Percentiles rank a stretch among this genome's conserved stretches.
These are phyloP conservation scores for Lophiostoma macrostomum DNA, from an alignment of 495 filamentous ascomycete genomes.

Conservation along the genomic window DNA sequence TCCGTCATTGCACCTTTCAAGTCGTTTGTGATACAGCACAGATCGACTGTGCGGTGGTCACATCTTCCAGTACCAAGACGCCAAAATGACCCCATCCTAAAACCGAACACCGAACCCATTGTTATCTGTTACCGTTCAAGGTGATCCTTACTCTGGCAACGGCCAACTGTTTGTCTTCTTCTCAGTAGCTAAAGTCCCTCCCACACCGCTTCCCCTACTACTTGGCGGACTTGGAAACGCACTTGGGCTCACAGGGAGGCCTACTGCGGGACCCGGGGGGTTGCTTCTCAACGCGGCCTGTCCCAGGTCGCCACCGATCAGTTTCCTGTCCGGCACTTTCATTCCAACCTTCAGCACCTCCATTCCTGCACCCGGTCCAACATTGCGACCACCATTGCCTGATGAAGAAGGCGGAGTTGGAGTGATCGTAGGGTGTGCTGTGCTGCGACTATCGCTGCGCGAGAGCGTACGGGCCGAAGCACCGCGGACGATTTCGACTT, in stretches of 20 bases:
- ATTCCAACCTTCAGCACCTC: constrained; percentile 18
- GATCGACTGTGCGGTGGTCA: too few relatives aligned
- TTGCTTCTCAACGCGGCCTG: constrained; percentile 18
- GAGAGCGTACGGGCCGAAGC: neutral
- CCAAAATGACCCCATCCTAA: too few relatives aligned
- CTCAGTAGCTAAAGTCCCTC: neutral
- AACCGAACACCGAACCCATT: too few relatives aligned
- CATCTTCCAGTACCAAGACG: too few relatives aligned
- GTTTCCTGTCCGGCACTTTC: constrained; percentile 14
- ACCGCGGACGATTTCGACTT: constrained; percentile 24
- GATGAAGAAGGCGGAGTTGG: neutral
- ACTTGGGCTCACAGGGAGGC: neutral
- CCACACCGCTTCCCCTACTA: neutral
- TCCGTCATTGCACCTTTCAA: too few relatives aligned
- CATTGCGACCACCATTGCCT: neutral
- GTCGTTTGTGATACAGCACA: too few relatives aligned
- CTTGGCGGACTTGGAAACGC: constrained; percentile 9
- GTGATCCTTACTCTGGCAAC: too few relatives aligned
- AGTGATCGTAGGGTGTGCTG: neutral
- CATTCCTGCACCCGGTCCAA: neutral
- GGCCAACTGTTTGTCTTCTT: constrained; percentile 7
- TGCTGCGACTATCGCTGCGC: neutral
- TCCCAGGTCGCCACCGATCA: neutral
- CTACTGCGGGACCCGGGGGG: neutral
- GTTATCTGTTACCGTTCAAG: too few relatives aligned